Base-by-base conservation (phyloP, 2,329 filamentous ascomycete species). In the Aspergillus latus region DNA sequence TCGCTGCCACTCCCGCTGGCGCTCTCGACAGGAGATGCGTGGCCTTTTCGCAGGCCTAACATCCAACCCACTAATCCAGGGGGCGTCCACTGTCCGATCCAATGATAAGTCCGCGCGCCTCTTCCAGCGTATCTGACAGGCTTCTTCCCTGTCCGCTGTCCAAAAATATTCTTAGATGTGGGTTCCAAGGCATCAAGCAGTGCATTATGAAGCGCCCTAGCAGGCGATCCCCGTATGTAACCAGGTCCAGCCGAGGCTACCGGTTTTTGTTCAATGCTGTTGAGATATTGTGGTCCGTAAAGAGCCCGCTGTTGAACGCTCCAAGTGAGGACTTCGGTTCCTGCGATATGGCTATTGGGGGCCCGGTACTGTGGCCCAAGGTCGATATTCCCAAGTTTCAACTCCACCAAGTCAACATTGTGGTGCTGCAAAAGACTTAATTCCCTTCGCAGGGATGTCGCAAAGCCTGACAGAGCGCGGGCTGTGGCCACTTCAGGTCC, bases 381-480 rank as follows among this genome's bases (percentile, higher is more conserved):
- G 74, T 97, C 93, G 70, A 99, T 91, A 21, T 90, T 92, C 57
- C 94, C 94, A 1, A 97, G 85, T 74, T 93, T 91, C 71, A 99
- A 82, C 69, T 97, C 91, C 1, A 89, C 88, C 16, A 97, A 89
- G 39, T 88, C 84, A 52, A 97, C 70, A 53, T 74, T 73, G 15
- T 62, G 88, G 51, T 82, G 62, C 53, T 72, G 83, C 36, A 94
- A 80, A 3, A 90, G 86, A 3, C 83, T 81, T 40, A 97, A 82
- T 77, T 97, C 94, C 53, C 86, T 86, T 11, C 88, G 83, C 9
- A 97, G 81, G 0, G 91, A 89, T 49, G 88, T 84, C 29, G 90
- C 89, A 70, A 96, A 96, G 28, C 90, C 89, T 10, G 89, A 86
- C n/a, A 97, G 82, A 3, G 90, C 93, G 16, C 89, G 88, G 63